Conservation (phyloP, 1,284 basidiomycete species). For the Ustilago trichophora region DNA sequence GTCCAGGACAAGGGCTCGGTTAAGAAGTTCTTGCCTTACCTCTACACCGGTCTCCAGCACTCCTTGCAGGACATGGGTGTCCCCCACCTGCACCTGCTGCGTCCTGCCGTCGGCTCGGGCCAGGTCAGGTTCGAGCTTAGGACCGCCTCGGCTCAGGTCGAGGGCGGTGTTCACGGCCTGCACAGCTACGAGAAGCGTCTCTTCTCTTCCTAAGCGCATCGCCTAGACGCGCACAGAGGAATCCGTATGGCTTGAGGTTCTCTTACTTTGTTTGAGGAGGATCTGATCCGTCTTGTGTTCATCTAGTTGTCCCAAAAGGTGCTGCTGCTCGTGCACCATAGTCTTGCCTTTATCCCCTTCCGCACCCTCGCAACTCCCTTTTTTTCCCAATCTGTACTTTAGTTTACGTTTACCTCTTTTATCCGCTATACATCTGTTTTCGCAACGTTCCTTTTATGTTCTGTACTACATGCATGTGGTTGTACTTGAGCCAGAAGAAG, state of each 20-base stretch:
- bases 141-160: conserved; percentile 93
- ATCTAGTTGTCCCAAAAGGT: too few species aligned
- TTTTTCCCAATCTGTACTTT: background rate
- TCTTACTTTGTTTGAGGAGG: too few species aligned
- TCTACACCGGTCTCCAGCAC: conserved; percentile 92
- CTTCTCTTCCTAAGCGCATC: conserved; percentile 65
- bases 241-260: too few species aligned
- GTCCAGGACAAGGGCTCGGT: conserved; percentile 97
- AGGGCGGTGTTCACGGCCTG: conserved; percentile 89
- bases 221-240: too few species aligned
- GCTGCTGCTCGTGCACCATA: too few species aligned
- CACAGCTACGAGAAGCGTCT: conserved; percentile 73
- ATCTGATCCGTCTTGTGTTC: too few species aligned
- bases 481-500: too few species aligned
- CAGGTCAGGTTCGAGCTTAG: conserved; percentile 89
- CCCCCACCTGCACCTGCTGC: conserved; percentile 74
- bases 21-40: conserved; percentile 85
- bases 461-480: too few species aligned
- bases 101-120: conserved; percentile 74
- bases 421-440: too few species aligned
- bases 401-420: too few species aligned
- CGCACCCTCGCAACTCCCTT: background rate
- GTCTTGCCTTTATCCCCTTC: too few species aligned
- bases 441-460: too few species aligned
- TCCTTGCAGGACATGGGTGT: conserved; percentile 94